Conservation (phyloP, 805 yeast species). For the Ogataea nitratoaversa region DNA sequence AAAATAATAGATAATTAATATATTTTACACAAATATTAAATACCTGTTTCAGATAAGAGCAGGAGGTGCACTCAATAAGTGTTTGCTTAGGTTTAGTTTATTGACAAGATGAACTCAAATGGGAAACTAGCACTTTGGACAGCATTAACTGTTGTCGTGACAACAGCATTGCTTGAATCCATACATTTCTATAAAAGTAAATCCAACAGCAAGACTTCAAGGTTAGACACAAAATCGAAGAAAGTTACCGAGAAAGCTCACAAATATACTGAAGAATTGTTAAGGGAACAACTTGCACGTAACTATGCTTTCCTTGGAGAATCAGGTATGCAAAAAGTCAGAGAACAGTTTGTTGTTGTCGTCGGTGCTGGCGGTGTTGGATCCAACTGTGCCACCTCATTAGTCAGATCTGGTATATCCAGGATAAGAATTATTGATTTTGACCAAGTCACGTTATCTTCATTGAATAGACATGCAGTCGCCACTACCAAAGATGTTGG, state of each 20-base stretch:
- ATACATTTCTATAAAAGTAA: slow-evolving; percentile 25
- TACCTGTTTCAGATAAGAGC: too few relatives aligned
- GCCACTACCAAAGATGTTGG: slow-evolving; percentile 94
- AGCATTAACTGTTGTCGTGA: slow-evolving; percentile 28
- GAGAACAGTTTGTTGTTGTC: slow-evolving; percentile 69
- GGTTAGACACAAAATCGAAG: neutral
- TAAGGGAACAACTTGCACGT: slow-evolving; percentile 88
- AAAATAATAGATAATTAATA: too few relatives aligned
- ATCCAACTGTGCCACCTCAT: slow-evolving; percentile 90
- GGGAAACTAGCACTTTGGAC: slow-evolving; percentile 14
- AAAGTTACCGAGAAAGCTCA: slow-evolving; percentile 8
- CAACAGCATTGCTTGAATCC: slow-evolving; percentile 35
- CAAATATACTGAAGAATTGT: slow-evolving; percentile 59
- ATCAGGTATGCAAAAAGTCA: slow-evolving; percentile 71
- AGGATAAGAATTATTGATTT: slow-evolving; percentile 81
- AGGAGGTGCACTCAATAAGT: neutral
- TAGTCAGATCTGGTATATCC: slow-evolving; percentile 86
- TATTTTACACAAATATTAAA: too few relatives aligned
- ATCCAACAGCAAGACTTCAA: neutral
- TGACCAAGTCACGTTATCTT: slow-evolving; percentile 91
- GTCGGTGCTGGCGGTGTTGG: slow-evolving; percentile 99
- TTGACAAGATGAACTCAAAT: neutral
- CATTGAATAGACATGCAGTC: slow-evolving; percentile 90
- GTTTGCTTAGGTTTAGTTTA: neutral
- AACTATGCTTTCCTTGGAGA: slow-evolving; percentile 90